Evolutionary conservation across 352 stramenopile species (phyloP), one percentile per base, ranked within the genome.

Genomic region (Phytophthora syringae): DNA sequence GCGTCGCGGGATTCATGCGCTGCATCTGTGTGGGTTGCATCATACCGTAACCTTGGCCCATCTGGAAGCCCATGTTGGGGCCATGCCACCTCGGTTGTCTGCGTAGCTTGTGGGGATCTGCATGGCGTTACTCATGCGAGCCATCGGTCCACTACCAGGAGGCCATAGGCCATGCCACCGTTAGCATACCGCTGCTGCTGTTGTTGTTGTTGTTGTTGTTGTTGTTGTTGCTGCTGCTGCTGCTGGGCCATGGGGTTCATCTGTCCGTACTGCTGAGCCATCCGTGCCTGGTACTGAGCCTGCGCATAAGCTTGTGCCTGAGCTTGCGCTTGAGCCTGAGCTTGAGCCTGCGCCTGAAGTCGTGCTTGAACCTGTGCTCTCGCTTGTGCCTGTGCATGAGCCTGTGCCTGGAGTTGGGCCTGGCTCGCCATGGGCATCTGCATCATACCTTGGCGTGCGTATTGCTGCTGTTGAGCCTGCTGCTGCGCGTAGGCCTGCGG

Each of bases 211-310:
- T 32, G 27, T 32, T 32, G 27, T 32, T 32, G 27, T 32, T 32
- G 27, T 9, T 32, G 27, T 32, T 32, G 27, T 32, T 32, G n/a
- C n/a, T n/a, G n/a, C n/a, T n/a, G 64, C 22, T 70, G 62, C 10
- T 70, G 62, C 27, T 71, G 59, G 16, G 51, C 43, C 52, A 73
- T 73, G 16, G 65, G 42, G 24, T 74, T 77, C 60, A 78, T 80
- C 43, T 81, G 77, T 52, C 51, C 57, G 56, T 83, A 71, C 43
- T 76, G 68, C 32, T 76, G 34, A 20, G 63, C 66, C 21, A 77
- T 76, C 11, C 76, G 80, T n/a, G 79, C 80, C 53, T 89, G 80
- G 56, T 87, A 88, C 60, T 89, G 80, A n/a, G 76, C 78, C 51
- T 80, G 73, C 2, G 75, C 75, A 34, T 89, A 77, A 6, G 76